phyloP scores from a whole-genome alignment of 139 green algal species.

The Edaphochlamys debaryana region DNA sequence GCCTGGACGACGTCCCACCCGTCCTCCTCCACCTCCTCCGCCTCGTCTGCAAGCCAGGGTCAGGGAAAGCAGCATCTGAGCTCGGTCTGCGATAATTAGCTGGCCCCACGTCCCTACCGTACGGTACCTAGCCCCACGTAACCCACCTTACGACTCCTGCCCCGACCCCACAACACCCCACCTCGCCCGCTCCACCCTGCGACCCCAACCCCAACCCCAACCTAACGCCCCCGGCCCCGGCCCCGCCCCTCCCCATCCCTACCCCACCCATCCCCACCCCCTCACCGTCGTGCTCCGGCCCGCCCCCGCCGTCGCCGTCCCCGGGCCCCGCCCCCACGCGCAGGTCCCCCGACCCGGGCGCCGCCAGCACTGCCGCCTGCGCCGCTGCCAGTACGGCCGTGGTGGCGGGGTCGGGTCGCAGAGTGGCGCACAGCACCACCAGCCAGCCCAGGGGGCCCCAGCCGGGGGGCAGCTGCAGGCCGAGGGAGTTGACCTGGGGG shows the following conservation, averaged over 20 bases:
- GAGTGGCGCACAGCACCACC: constrained; percentile 57
- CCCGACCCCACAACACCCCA: too few relatives aligned
- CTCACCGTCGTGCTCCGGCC: constrained; percentile 6
- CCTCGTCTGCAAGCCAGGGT: too few relatives aligned
- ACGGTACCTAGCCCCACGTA: too few relatives aligned
- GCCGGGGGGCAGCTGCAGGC: constrained; percentile 54
- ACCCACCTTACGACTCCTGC: too few relatives aligned
- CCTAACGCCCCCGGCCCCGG: too few relatives aligned
- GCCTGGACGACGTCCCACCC: constrained; percentile 66
- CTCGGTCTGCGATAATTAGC: too few relatives aligned
- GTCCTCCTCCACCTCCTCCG: constrained; percentile 55
- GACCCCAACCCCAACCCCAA: too few relatives aligned
- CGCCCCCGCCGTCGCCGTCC: neutral
- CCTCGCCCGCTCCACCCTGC: too few relatives aligned
- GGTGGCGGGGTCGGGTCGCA: constrained; percentile 41
- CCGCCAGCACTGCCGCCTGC: constrained; percentile 8
- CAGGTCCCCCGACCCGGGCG: neutral
- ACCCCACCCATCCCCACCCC: neutral
- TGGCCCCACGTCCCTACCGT: too few relatives aligned
- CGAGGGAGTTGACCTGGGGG: constrained; percentile 4
- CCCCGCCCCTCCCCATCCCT: neutral
- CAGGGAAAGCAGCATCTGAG: too few relatives aligned
- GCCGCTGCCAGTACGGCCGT: constrained; percentile 49
- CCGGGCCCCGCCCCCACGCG: neutral
- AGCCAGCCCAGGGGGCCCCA: constrained; percentile 66